Conservation (phyloP, 2,329 filamentous ascomycete species). For the Hirsutella rhossiliensis region DNA sequence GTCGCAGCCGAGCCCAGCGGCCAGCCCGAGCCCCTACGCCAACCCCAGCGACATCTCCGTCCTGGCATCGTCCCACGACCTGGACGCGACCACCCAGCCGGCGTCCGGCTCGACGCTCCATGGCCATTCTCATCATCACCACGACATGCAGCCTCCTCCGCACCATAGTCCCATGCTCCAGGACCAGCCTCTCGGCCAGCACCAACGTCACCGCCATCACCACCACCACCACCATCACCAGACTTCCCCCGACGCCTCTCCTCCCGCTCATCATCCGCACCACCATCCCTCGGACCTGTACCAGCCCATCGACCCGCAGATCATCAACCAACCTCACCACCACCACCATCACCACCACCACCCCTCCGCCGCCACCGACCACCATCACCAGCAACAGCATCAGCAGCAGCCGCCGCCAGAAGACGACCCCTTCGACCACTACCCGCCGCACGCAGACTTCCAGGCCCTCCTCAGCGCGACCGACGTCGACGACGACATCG, state of each 20-base stretch:
- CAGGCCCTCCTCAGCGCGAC: constrained; percentile 40
- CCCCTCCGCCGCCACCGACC: constrained; percentile 26
- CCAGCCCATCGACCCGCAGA: constrained; percentile 48
- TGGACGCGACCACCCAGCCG: neutral
- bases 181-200: constrained; percentile 12
- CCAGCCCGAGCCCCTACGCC: constrained; percentile 28
- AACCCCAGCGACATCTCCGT: constrained; percentile 36
- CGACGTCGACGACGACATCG: constrained; percentile 15
- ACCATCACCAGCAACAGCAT: constrained; percentile 18
- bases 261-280: constrained; percentile 11
- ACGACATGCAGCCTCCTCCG: constrained; percentile 15
- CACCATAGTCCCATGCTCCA: constrained; percentile 8
- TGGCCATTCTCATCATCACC: constrained; percentile 2
- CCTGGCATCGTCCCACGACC: constrained; percentile 12
- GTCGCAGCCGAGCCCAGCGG: constrained; percentile 10
- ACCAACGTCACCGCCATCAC: constrained; percentile 9
- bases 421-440: constrained; percentile 26
- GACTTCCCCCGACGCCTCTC: neutral
- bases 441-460: constrained; percentile 35
- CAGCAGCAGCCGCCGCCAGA: constrained; percentile 6
- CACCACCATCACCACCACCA: constrained; percentile 13
- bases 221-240: constrained; percentile 16
- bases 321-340: constrained; percentile 32
- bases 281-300: constrained; percentile 24
- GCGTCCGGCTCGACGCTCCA: neutral